Conservation (phyloP, 1,284 basidiomycete species). For the Meira miltonrushii region DNA sequence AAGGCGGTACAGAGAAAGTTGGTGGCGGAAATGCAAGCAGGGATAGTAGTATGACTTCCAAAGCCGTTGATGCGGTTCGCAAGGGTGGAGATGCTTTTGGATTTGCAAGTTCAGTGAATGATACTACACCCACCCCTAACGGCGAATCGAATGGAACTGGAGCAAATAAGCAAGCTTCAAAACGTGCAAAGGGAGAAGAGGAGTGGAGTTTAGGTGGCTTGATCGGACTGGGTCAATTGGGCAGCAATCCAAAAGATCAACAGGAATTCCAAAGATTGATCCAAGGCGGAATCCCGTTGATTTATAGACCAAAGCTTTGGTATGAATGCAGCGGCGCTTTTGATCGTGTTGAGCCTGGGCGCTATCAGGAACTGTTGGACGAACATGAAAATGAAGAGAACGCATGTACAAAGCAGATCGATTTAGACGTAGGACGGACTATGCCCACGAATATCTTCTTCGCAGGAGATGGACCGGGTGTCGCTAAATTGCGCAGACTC, state of each 20-base stretch:
- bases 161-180: not conserved
- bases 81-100: conserved; percentile 7
- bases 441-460: conserved; percentile 97
- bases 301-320: conserved; percentile 78
- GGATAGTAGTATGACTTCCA: not conserved
- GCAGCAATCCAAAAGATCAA: conserved; percentile 56
- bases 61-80: conserved; percentile 1
- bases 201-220: conserved; percentile 54
- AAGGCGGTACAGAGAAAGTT: not conserved
- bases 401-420: conserved; percentile 74
- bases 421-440: conserved; percentile 71
- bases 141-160: not conserved
- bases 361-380: conserved; percentile 76
- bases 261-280: conserved; percentile 71
- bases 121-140: too few species aligned
- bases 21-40: too few species aligned
- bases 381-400: conserved; percentile 59
- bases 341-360: conserved; percentile 84
- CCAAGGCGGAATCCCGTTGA: conserved; percentile 77
- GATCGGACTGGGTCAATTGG: conserved; percentile 82
- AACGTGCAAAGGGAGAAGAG: conserved; percentile 21
- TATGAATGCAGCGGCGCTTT: conserved; percentile 84
- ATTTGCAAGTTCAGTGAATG: not conserved
- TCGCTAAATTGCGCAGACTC: conserved; percentile 81
- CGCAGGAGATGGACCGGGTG: conserved; percentile 87